Conservation (phyloP, 805 yeast genomes). For the Schizosaccharomyces octosporus region DNA sequence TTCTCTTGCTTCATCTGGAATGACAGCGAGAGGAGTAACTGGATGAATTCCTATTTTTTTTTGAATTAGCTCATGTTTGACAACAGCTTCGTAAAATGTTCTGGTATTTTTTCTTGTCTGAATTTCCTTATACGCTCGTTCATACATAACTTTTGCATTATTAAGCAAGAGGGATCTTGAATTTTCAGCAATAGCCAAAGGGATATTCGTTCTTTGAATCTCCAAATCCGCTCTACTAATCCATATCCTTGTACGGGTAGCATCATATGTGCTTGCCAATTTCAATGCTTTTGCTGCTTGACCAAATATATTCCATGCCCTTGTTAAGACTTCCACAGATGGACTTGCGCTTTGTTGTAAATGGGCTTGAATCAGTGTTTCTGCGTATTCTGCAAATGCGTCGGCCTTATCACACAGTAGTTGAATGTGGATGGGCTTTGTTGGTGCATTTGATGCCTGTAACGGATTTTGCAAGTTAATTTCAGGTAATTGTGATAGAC, state of each 20-base stretch:
- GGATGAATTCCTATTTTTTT: background rate
- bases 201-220: background rate
- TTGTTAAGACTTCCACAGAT: background rate
- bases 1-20: background rate
- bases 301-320: background rate
- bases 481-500: background rate
- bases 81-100: background rate
- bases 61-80: background rate
- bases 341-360: background rate
- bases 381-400: conserved; percentile 65
- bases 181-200: background rate
- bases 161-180: background rate
- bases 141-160: background rate
- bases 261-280: background rate
- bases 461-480: background rate
- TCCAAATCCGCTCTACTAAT: background rate
- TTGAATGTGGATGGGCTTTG: background rate
- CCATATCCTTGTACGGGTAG: background rate
- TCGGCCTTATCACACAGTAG: conserved; percentile 11
- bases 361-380: conserved; percentile 29
- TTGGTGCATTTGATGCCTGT: background rate
- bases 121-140: background rate
- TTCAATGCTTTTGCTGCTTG: background rate
- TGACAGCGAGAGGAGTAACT: background rate
- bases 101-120: background rate